Percentiles rank a stretch among this genome's conserved stretches.
phyloP scores from a whole-genome alignment of 306 rosid species.

The Vigna trinervia region DNA sequence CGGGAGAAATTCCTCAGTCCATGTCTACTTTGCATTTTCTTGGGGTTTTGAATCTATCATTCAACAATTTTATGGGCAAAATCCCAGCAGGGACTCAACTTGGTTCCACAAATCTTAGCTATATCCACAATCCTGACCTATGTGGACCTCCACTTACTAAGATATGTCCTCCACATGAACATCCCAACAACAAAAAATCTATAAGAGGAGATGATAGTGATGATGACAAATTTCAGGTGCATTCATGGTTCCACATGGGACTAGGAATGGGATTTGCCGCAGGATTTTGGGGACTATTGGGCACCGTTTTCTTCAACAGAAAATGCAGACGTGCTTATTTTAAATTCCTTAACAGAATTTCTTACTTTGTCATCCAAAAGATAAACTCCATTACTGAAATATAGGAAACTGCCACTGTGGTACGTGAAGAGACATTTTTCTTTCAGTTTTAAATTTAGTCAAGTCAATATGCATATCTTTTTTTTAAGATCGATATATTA shows the following conservation, averaged over 20 bases:
- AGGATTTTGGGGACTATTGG: constrained; percentile 26
- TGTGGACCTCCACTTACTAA: constrained; percentile 44
- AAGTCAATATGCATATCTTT: no score
- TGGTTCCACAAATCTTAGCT: constrained; percentile 21
- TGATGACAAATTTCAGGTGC: not conserved
- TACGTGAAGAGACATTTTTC: no score
- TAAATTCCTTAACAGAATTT: not conserved
- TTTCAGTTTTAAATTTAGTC: no score
- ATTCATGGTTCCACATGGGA: constrained; percentile 21
- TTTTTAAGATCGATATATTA: no score
- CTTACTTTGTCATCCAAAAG: not conserved
- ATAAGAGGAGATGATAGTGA: not conserved
- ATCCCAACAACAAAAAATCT: not conserved
- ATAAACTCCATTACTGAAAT: not conserved
- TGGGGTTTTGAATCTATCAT: constrained; percentile 41
- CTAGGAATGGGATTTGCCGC: constrained; percentile 40
- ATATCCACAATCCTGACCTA: not conserved
- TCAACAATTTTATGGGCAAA: constrained; percentile 45
- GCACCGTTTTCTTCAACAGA: not conserved
- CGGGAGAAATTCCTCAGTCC: constrained; percentile 43
- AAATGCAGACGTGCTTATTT: constrained; percentile 40
- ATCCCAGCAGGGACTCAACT: constrained; percentile 44
- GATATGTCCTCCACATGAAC: not conserved
- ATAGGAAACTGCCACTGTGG: no score
- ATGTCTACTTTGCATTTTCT: constrained; percentile 33